These are phyloP conservation scores for Sarcomyxa edulis DNA, from an alignment of 768 basidiomycete species.

Conservation along the genomic window DNA sequence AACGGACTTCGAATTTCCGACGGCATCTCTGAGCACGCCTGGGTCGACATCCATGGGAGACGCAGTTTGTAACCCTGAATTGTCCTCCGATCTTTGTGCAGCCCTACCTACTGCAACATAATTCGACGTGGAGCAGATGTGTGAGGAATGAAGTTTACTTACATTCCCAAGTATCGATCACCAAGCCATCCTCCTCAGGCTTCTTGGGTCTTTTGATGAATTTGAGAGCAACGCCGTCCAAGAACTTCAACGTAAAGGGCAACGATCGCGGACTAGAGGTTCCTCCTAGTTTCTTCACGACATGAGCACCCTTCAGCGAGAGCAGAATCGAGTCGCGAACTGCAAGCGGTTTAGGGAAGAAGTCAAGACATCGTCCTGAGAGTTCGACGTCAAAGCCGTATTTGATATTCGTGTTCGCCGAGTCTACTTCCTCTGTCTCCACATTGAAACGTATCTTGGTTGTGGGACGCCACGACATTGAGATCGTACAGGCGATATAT, in stretches of 20 bases:
- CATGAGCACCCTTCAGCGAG: constrained; percentile 37
- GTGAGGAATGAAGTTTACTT: constrained; percentile 7
- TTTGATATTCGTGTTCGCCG: constrained; percentile 7
- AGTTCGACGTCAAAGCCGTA: constrained; percentile 36
- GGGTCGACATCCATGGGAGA: too few species aligned
- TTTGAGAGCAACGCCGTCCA: constrained; percentile 36
- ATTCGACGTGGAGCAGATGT: too few species aligned
- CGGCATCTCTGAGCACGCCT: too few species aligned
- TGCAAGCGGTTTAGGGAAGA: constrained; percentile 28
- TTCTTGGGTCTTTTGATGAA: constrained; percentile 21
- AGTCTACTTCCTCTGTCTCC: constrained; percentile 18
- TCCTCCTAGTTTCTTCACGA: constrained; percentile 22
- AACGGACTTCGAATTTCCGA: too few species aligned
- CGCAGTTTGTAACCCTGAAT: too few species aligned
- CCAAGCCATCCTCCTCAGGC: constrained; percentile 9
- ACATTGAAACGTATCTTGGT: constrained; percentile 25
- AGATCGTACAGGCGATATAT: constrained; percentile 34
- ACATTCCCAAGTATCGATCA: constrained; percentile 25
- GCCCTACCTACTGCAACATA: too few species aligned
- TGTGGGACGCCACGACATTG: constrained; percentile 38
- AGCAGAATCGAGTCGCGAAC: constrained; percentile 40
- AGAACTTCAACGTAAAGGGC: constrained; percentile 37
- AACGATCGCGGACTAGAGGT: constrained; percentile 24
- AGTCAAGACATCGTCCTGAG: constrained; percentile 21
- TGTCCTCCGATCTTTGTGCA: too few species aligned